Percentiles rank a stretch among this genome's conserved stretches.
These are phyloP conservation scores for Auxenochlorella pyrenoidosa DNA, from an alignment of 139 green algal species.

Conservation along the genomic window DNA sequence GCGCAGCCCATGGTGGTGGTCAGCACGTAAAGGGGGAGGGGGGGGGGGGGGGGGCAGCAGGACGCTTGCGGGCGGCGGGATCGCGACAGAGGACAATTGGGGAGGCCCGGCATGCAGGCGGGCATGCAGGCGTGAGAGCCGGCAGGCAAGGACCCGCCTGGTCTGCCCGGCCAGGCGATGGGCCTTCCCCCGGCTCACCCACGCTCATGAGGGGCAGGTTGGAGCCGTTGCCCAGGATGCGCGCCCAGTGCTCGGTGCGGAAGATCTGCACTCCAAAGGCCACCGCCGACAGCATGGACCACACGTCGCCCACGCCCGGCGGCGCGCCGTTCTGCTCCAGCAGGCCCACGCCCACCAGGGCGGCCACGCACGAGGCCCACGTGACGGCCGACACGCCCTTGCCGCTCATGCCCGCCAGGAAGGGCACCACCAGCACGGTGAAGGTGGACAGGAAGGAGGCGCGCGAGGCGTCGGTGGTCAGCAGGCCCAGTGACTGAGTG, in stretches of 20 bases:
- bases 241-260: constrained; percentile 59
- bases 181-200: too few species aligned
- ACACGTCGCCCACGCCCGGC: constrained; percentile 69
- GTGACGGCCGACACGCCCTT: constrained; percentile 65
- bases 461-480: constrained; percentile 73
- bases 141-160: too few species aligned
- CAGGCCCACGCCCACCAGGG: constrained; percentile 72
- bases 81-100: too few species aligned
- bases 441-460: constrained; percentile 84
- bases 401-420: constrained; percentile 75
- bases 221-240: constrained; percentile 37
- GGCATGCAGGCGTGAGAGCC: not conserved
- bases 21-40: constrained; percentile 34
- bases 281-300: constrained; percentile 72
- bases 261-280: constrained; percentile 77
- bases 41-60: not conserved
- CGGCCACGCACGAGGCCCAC: constrained; percentile 64
- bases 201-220: constrained; percentile 60
- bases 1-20: constrained; percentile 45
- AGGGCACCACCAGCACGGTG: constrained; percentile 85
- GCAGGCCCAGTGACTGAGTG: constrained; percentile 69
- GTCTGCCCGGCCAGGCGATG: too few species aligned
- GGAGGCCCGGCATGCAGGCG: not conserved
- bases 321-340: constrained; percentile 64
- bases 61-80: not conserved